A percentile compares a stretch with the other conserved stretches of the same genome.
These are phyloP conservation scores for Strobilomyces echinocephalus DNA, from an alignment of 768 basidiomycete genomes.

Conservation along the genomic window DNA sequence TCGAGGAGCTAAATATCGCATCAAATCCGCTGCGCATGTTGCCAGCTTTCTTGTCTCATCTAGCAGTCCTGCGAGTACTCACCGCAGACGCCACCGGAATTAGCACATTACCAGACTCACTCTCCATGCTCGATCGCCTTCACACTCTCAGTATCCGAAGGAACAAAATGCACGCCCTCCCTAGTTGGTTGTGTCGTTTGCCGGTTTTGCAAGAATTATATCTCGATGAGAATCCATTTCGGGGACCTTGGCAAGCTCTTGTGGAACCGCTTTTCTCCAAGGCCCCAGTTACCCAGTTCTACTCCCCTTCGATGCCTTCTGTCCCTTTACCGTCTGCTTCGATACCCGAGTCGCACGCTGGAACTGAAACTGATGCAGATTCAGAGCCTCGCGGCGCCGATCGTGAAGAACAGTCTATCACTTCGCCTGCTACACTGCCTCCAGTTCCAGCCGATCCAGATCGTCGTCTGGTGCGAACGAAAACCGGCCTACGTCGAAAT, in stretches of 20 bases:
- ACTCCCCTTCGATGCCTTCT: conserved; percentile 62
- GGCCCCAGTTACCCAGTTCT: conserved; percentile 52
- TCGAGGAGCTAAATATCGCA: conserved; percentile 93
- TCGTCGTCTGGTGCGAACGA: conserved; percentile 59
- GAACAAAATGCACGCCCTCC: conserved; percentile 84
- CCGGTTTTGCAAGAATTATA: conserved; percentile 77
- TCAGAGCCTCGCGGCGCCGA: conserved; percentile 46
- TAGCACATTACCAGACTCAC: conserved; percentile 64
- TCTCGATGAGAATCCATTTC: conserved; percentile 96
- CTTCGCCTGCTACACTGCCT: conserved; percentile 40
- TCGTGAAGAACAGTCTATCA: conserved; percentile 42
- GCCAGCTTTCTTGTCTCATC: conserved; percentile 79
- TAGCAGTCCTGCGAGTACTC: conserved; percentile 76
- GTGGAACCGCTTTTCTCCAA: conserved; percentile 78
- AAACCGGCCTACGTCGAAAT: conserved; percentile 40
- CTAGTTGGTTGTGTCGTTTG: conserved; percentile 94
- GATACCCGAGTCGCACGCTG: conserved; percentile 41
- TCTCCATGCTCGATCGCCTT: conserved; percentile 69
- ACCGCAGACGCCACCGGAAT: conserved; percentile 92
- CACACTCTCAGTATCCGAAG: conserved; percentile 86
- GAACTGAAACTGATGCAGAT: conserved; percentile 48
- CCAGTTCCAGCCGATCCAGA: conserved; percentile 21
- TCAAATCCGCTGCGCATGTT: conserved; percentile 88
- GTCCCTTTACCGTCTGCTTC: conserved; percentile 49
- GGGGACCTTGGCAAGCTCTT: conserved; percentile 86